phyloP scores from a whole-genome alignment of 352 stramenopile genomes.

The Elongisporangium prolatum region DNA sequence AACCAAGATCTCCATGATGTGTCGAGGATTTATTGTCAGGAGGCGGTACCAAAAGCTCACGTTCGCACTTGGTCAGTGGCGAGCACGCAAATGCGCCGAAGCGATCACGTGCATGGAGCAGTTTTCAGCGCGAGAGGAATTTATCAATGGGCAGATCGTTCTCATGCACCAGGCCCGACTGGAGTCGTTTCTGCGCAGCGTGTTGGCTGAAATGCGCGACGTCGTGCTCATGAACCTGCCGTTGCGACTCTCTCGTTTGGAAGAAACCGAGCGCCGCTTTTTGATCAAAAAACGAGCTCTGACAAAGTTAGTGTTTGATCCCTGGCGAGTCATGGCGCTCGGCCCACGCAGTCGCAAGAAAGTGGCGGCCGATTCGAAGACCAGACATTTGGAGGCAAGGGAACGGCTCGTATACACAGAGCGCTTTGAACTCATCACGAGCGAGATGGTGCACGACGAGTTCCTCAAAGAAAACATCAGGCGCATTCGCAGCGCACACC shows the following conservation, averaged over 20 bases:
- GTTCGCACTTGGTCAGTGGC: constrained; percentile 45
- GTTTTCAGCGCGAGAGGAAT: constrained; percentile 62
- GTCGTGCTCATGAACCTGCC: constrained; percentile 67
- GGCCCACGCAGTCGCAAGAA: constrained; percentile 57
- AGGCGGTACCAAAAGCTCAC: constrained; percentile 38
- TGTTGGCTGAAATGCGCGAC: constrained; percentile 64
- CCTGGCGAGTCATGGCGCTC: constrained; percentile 52
- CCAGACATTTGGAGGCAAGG: constrained; percentile 37
- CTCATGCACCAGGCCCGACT: constrained; percentile 36
- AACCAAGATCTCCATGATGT: constrained; percentile 56
- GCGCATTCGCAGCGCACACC: constrained; percentile 27
- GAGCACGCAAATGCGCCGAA: constrained; percentile 25
- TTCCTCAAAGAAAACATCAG: constrained; percentile 79
- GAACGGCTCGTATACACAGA: constrained; percentile 53
- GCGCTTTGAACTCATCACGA: constrained; percentile 64
- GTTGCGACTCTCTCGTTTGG: constrained; percentile 34
- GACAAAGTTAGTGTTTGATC: constrained; percentile 26
- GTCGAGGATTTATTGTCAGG: constrained; percentile 44
- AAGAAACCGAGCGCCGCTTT: constrained; percentile 56
- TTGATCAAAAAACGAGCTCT: constrained; percentile 34
- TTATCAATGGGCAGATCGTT: constrained; percentile 47
- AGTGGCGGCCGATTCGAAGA: constrained; percentile 32
- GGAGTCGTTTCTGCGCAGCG: constrained; percentile 28
- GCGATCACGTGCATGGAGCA: constrained; percentile 55
- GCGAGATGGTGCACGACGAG: constrained; percentile 77